phyloP scores from a whole-genome alignment of 2,329 filamentous ascomycete genomes.

The Basipetospora chlamydospora region DNA sequence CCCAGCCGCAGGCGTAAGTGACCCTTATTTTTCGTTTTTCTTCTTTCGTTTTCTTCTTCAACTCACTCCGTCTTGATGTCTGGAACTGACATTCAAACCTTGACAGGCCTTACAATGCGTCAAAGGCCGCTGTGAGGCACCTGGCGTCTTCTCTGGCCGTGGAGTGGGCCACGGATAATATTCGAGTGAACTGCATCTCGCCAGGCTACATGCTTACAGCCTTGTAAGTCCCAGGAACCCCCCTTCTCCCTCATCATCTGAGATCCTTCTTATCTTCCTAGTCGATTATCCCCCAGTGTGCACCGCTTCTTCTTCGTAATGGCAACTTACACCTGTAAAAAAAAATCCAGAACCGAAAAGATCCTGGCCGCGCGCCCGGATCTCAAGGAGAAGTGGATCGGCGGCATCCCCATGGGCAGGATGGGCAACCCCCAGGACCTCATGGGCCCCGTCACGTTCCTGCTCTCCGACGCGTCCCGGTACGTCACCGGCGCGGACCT shows the following conservation, averaged over 20 bases:
- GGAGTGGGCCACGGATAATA: slow-evolving; percentile 70
- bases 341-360: slow-evolving; percentile 58
- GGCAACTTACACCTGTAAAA: slow-evolving; percentile 5
- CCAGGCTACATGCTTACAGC: slow-evolving; percentile 81
- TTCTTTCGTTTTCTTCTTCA: neutral
- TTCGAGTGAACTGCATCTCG: slow-evolving; percentile 74
- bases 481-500: slow-evolving; percentile 64
- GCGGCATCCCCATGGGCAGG: slow-evolving; percentile 79
- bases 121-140: slow-evolving; percentile 70
- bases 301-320: too few relatives aligned
- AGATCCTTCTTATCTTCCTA: too few relatives aligned
- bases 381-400: slow-evolving; percentile 79
- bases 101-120: slow-evolving; percentile 59
- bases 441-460: slow-evolving; percentile 82
- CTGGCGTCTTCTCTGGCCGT: slow-evolving; percentile 68
- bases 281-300: neutral
- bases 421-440: slow-evolving; percentile 87
- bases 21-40: neutral
- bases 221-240: slow-evolving; percentile 37
- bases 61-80: slow-evolving; percentile 3
- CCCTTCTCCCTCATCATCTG: neutral
- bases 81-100: slow-evolving; percentile 1
- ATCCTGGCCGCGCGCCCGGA: slow-evolving; percentile 90
- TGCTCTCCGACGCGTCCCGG: slow-evolving; percentile 62
- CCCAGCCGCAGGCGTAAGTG: slow-evolving; percentile 52